Evolutionary conservation across 2,329 filamentous ascomycete genomes (phyloP).

Genomic region (Botryotinia calthae): DNA sequence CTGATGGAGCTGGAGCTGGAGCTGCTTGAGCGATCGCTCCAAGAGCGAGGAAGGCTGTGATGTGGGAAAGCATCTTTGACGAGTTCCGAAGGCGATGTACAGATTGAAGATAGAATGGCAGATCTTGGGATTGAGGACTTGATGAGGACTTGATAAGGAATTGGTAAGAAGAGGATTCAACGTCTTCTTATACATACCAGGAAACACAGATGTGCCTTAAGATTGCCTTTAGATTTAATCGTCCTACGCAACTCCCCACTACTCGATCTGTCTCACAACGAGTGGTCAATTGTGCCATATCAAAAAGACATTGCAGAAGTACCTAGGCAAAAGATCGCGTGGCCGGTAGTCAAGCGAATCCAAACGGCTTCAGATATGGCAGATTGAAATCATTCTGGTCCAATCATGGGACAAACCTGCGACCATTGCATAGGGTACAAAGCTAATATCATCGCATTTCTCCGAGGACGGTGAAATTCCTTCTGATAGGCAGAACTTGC

Average conservation of each 20-base stretch:
- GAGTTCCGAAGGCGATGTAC: neutral
- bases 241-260: neutral
- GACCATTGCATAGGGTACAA: slow-evolving; percentile 1
- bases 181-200: slow-evolving; percentile 28
- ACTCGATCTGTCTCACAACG: neutral
- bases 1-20: slow-evolving; percentile 21
- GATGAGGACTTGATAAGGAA: slow-evolving; percentile 18
- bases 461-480: neutral
- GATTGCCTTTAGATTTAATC: neutral
- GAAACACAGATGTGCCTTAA: neutral
- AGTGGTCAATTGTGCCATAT: neutral
- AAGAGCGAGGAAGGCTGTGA: slow-evolving; percentile 32
- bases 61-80: slow-evolving; percentile 33
- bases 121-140: slow-evolving; percentile 17
- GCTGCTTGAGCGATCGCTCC: slow-evolving; percentile 28
- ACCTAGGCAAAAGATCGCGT: neutral
- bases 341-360: neutral
- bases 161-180: slow-evolving; percentile 16
- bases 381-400: neutral
- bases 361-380: slow-evolving; percentile 12
- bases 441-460: neutral
- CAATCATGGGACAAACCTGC: neutral
- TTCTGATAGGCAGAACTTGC: neutral
- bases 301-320: neutral
- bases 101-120: slow-evolving; percentile 18